Evolutionary conservation across 805 yeast species (phyloP).

Genomic region (Candida glaebosa): DNA sequence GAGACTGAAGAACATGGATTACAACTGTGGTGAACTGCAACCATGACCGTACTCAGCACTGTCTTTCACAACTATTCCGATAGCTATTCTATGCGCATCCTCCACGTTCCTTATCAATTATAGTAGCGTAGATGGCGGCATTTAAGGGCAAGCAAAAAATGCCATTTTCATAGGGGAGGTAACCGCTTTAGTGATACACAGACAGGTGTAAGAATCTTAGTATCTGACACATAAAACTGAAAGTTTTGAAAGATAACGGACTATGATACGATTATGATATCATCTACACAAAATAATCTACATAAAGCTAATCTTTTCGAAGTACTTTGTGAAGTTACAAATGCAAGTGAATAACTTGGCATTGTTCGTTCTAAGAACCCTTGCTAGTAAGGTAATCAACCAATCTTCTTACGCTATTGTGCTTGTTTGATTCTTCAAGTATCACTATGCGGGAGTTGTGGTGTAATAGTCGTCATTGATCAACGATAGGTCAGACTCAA

Average conservation of each 20-base stretch:
- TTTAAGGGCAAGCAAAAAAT: no score
- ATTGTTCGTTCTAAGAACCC: background rate
- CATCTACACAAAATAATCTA: background rate
- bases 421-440: no score
- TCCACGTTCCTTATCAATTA: background rate
- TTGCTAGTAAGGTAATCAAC: no score
- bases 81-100: background rate
- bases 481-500: conserved; percentile 18
- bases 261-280: no score
- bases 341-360: background rate
- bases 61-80: background rate
- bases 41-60: background rate
- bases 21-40: background rate
- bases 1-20: no score
- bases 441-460: conserved; percentile 1
- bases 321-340: background rate
- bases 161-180: no score
- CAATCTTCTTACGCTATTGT: no score
- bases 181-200: no score
- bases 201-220: no score
- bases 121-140: background rate
- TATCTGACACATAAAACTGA: no score
- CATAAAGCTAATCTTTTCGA: background rate
- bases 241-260: no score
- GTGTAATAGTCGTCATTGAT: conserved; percentile 23